A percentile compares a stretch with the other conserved stretches of the same genome.
Conservation (phyloP, 805 yeast species). For the Ogataea populi-albae region DNA sequence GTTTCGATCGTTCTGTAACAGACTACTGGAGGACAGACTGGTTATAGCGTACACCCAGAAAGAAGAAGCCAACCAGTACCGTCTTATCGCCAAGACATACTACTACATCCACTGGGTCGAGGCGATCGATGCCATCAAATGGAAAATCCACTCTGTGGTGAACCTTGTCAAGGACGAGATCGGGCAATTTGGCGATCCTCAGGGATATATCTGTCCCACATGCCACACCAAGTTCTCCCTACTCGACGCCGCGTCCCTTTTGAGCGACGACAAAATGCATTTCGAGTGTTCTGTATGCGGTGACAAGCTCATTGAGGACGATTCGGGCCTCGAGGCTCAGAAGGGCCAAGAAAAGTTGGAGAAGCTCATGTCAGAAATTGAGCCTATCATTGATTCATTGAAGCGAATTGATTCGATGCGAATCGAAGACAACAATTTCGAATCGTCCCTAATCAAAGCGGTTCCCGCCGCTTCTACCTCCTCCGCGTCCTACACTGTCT, state of each 20-base stretch:
- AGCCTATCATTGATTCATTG: slow-evolving; percentile 79
- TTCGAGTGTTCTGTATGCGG: slow-evolving; percentile 87
- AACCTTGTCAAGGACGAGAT: slow-evolving; percentile 76
- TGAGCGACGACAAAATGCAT: slow-evolving; percentile 75
- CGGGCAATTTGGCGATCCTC: slow-evolving; percentile 82
- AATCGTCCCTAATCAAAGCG: slow-evolving; percentile 73
- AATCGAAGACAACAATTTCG: slow-evolving; percentile 87
- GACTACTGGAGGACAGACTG: slow-evolving; percentile 79
- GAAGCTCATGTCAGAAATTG: slow-evolving; percentile 81
- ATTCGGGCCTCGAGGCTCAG: slow-evolving; percentile 76
- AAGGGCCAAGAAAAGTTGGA: slow-evolving; percentile 80
- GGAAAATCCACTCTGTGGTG: slow-evolving; percentile 91
- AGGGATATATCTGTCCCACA: slow-evolving; percentile 87
- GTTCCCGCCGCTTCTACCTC: slow-evolving; percentile 79
- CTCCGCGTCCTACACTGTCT: slow-evolving; percentile 65
- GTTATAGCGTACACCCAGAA: slow-evolving; percentile 69
- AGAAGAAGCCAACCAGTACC: slow-evolving; percentile 60
- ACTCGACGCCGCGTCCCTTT: slow-evolving; percentile 79
- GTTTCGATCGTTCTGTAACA: slow-evolving; percentile 75
- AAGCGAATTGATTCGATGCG: slow-evolving; percentile 78
- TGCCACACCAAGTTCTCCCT: slow-evolving; percentile 81
- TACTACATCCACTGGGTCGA: slow-evolving; percentile 80
- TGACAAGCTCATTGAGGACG: slow-evolving; percentile 78
- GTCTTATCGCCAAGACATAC: slow-evolving; percentile 78
- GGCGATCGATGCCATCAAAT: slow-evolving; percentile 92